Base-by-base conservation (phyloP, 371 early-diverging fungal species). In the Rhizopus sp. region DNA sequence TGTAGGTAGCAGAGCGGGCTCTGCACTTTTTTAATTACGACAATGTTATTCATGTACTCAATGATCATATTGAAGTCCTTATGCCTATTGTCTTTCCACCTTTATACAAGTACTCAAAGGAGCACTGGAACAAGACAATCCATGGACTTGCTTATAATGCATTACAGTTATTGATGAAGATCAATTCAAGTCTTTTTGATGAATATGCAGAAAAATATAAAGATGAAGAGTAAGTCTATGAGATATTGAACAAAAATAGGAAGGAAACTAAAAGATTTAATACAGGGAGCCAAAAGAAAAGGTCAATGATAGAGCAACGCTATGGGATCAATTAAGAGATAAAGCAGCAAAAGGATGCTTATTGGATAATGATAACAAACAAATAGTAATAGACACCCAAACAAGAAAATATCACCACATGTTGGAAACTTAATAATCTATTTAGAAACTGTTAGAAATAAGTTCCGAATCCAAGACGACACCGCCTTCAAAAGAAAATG, bases 21-120 rank as follows among this genome's bases (percentile, higher is more conserved):
- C 80, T 98, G 59, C 90, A 88, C 59, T 96, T 93, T 75, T 98
- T 97, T 95, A 96, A 95, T 79, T 97, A 97, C 72, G 96, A 95
- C 65, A 96, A 96, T 64, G 92, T 97, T 62, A 90, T 94, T 63
- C 92, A 89, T 72, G 73, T 97, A 59, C 92, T 98, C 55, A 85
- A 86, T 15, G 95, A 95, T 54, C 92, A 97, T 71, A 89, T 91
- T 32, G 80, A 83, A 40, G 85, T 88, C 16, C 86, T 97, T 30
- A 74, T 98, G 72, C 99, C 97, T 16, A 94, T 97, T 50, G 89
- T 96, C 70, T 95, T 97, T 65, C 85, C 94, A 12, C 81, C 93
- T 1, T 78, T 98, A 17, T 96, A 93, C 68, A 87, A 88, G 45
- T 89, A 93, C 72, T 94, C 96, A 51, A 93, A 95, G 64, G 82